These are phyloP conservation scores for Irpex sp. DNA, from an alignment of 1,284 basidiomycete genomes.

Conservation along the genomic window DNA sequence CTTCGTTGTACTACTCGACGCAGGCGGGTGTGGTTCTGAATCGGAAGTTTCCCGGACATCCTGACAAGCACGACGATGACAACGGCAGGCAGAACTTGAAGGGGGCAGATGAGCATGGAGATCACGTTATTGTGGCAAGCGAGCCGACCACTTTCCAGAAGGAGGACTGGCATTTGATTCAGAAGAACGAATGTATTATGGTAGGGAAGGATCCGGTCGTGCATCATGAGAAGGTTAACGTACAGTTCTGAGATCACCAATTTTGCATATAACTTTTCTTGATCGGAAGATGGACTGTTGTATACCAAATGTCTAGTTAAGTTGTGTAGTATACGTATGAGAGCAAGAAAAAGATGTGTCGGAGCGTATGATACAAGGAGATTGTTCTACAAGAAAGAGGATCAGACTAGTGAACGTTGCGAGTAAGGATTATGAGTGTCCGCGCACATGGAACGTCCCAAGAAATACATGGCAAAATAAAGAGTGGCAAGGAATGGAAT, in stretches of 20 bases:
- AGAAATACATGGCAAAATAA: background rate
- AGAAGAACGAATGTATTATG: slow-evolving; percentile 30
- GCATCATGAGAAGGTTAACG: slow-evolving; percentile 18
- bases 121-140: slow-evolving; percentile 33
- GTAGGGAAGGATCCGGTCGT: slow-evolving; percentile 28
- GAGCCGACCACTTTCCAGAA: slow-evolving; percentile 33
- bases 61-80: slow-evolving; percentile 22
- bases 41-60: slow-evolving; percentile 35
- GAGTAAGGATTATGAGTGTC: background rate
- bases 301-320: no score
- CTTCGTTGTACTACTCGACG: slow-evolving; percentile 34
- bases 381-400: background rate
- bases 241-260: slow-evolving; percentile 11
- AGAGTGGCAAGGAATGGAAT: background rate
- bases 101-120: slow-evolving; percentile 26
- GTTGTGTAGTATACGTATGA: no score
- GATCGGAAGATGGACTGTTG: no score
- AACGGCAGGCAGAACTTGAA: slow-evolving; percentile 19
- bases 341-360: no score
- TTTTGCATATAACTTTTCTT: background rate
- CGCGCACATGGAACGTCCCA: background rate
- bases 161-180: slow-evolving; percentile 31
- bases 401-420: background rate
- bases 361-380: background rate
- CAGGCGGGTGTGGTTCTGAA: slow-evolving; percentile 34